A percentile compares a stretch with the other conserved stretches of the same genome.
These are phyloP conservation scores for Phlyctochytrium arcticum DNA, from an alignment of 192 early-diverging fungal species.

Conservation along the genomic window DNA sequence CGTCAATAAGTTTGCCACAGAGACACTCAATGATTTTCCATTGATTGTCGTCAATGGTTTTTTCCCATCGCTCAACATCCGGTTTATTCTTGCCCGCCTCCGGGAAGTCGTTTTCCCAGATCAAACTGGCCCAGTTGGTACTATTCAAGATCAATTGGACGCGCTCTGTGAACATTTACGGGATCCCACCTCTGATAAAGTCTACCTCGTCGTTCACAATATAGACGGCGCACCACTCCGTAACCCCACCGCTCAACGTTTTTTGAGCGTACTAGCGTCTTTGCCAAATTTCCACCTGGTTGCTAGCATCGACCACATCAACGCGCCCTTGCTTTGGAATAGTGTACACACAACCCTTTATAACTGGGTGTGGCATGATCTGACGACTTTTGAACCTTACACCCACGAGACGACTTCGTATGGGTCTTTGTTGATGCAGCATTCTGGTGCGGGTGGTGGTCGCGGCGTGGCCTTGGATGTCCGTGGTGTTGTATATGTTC, in stretches of 20 bases:
- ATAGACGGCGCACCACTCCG: conserved; percentile 80
- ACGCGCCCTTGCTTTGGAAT: conserved; percentile 88
- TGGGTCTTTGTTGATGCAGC: conserved; percentile 58
- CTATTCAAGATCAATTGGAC: conserved; percentile 62
- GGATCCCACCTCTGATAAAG: conserved; percentile 40
- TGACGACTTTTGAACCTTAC: conserved; percentile 81
- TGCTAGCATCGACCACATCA: conserved; percentile 88
- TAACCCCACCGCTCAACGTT: conserved; percentile 59
- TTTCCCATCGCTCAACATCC: conserved; percentile 70
- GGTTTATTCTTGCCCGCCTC: conserved; percentile 66
- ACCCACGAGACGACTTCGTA: conserved; percentile 80
- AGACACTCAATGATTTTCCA: conserved; percentile 43
- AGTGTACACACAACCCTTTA: conserved; percentile 59
- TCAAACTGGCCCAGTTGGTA: conserved; percentile 40
- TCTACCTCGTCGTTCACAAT: conserved; percentile 84
- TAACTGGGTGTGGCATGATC: conserved; percentile 89
- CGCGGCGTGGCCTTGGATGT: neutral
- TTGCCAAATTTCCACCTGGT: conserved; percentile 68
- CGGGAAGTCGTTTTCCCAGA: conserved; percentile 32
- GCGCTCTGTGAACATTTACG: conserved; percentile 64
- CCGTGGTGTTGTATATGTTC: conserved; percentile 68
- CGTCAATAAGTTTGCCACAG: conserved; percentile 68
- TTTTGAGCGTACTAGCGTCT: conserved; percentile 65
- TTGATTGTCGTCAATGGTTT: conserved; percentile 82
- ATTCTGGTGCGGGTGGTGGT: conserved; percentile 16